Conservation (phyloP, 495 filamentous ascomycete species). For the Podospora anserina region DNA sequence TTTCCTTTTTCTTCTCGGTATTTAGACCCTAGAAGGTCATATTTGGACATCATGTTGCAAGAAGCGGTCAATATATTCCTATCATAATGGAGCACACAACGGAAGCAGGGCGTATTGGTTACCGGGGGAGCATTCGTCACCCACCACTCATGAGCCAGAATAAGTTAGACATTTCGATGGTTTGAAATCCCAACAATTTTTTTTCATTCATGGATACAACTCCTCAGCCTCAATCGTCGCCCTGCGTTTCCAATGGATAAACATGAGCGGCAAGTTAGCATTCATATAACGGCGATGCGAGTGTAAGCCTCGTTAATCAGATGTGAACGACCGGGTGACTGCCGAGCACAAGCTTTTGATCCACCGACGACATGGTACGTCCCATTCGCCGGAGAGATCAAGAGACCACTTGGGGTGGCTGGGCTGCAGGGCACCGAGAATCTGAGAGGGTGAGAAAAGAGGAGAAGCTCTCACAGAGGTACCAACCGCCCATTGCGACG, state of each 20-base stretch:
- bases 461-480: background rate
- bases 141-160: constrained; percentile 10
- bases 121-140: constrained; percentile 11
- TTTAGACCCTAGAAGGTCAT: background rate
- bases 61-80: constrained; percentile 20
- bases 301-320: constrained; percentile 9
- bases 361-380: background rate
- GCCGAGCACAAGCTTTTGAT: constrained; percentile 2
- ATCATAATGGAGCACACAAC: constrained; percentile 21
- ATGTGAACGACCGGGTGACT: background rate
- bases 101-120: constrained; percentile 16
- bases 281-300: background rate
- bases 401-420: background rate
- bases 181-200: constrained; percentile 2
- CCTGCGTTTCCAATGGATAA: background rate
- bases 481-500: constrained; percentile 16
- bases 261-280: no score
- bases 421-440: constrained; percentile 15
- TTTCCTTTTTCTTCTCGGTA: background rate
- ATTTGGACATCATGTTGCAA: background rate
- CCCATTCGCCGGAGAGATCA: background rate
- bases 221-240: background rate
- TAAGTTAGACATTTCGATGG: constrained; percentile 4
- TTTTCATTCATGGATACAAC: background rate
- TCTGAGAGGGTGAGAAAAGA: constrained; percentile 3